phyloP scores from a whole-genome alignment of 2,329 filamentous ascomycete species.

The Ascochyta lentis region DNA sequence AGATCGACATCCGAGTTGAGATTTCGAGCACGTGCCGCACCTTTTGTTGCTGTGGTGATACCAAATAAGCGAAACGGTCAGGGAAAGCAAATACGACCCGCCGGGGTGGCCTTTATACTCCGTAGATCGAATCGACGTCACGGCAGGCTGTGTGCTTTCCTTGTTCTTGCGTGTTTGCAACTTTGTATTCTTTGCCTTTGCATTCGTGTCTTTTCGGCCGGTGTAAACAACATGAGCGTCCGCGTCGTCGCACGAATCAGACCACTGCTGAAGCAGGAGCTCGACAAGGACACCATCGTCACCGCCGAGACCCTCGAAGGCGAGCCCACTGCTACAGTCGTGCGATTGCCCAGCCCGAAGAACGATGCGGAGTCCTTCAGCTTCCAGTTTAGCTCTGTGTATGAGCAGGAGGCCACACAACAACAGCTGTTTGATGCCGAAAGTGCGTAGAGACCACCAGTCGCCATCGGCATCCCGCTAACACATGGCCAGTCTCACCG shows the following conservation, averaged over 20 bases:
- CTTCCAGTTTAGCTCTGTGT: constrained; percentile 94
- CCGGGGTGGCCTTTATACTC: constrained; percentile 18
- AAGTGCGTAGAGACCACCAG: constrained; percentile 60
- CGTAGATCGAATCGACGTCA: constrained; percentile 38
- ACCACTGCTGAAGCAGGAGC: constrained; percentile 83
- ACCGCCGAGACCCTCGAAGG: constrained; percentile 58
- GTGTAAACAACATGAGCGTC: constrained; percentile 61
- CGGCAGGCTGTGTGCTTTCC: constrained; percentile 39
- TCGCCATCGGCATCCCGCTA: constrained; percentile 19
- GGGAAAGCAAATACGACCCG: constrained; percentile 15
- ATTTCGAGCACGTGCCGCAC: constrained; percentile 21
- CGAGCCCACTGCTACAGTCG: constrained; percentile 62
- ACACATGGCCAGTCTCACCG: constrained; percentile 70
- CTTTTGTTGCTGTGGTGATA: constrained; percentile 10
- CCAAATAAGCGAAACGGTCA: constrained; percentile 14
- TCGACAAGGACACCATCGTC: constrained; percentile 87
- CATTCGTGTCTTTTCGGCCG: constrained; percentile 15
- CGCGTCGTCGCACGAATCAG: constrained; percentile 90
- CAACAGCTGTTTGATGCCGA: constrained; percentile 88
- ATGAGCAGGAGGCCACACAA: constrained; percentile 79
- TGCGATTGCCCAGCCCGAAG: constrained; percentile 93
- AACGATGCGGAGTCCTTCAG: constrained; percentile 90
- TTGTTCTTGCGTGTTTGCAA: constrained; percentile 36
- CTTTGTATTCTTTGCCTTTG: constrained; percentile 25
- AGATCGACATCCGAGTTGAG: background rate